Evolutionary conservation across 176 grass and related monocot species (phyloP), one percentile per base, ranked within the genome.

Genomic region (Oryza rufipogon): DNA sequence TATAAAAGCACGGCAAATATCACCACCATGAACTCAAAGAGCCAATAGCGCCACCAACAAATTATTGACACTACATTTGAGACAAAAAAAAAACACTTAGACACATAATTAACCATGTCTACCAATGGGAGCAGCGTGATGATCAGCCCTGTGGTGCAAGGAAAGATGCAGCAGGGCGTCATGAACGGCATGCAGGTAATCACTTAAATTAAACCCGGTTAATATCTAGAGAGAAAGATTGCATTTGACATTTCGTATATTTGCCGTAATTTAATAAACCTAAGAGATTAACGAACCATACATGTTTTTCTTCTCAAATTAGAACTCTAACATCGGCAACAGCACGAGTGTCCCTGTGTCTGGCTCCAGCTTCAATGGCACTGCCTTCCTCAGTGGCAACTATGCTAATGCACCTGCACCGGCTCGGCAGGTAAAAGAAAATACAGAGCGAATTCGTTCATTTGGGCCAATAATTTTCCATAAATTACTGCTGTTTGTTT

Each of bases 61-160:
- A 9, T 10, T 44, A 19, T 58, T 19, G 8, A 15, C 4, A 17
- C 49, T 17, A 52, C 49, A 52, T 4, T 4, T 12, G 14, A 58
- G 54, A 36, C 34, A 36, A 28, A 34, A 58, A 58, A 10, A 22
- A n/a, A 64, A 26, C 61, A 26, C 61, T 56, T 56, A 41, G 16
- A 58, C 19, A 58, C 19, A 52, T 52, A 58, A n/a, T 58, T 58
- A 4, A 66, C n/a, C 64, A 66, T 66, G 64, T 25, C 64, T 66
- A 1, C 8, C 25, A 66, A 11, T 1, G 64, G 64, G 9, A 66
- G 64, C 64, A 66, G 64, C 1, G 25, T 28, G 3, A 11, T 25
- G 23, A 28, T 66, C 19, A 66, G 64, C 64, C 64, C 64, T 66
- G 64, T 66, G 11, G 64, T 66, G 64, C 64, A 66, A 30, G 64